phyloP scores from a whole-genome alignment of 2,329 filamentous ascomycete species.

The Xylaria multiplex region DNA sequence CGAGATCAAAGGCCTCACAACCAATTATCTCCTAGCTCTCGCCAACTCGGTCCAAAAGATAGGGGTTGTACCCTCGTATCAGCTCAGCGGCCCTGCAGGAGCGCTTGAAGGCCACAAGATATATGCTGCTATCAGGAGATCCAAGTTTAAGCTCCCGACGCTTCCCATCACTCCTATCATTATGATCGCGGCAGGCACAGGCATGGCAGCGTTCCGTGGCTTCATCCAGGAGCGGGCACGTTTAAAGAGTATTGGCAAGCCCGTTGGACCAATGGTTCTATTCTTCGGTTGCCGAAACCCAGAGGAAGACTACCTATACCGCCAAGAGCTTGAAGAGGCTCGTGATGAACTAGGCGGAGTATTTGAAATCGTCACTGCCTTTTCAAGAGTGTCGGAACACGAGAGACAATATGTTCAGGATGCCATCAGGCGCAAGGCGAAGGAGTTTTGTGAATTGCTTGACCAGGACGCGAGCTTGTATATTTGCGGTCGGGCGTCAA shows the following conservation, averaged over 20 bases:
- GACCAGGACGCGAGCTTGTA: slow-evolving; percentile 1
- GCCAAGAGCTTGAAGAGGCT: slow-evolving; percentile 4
- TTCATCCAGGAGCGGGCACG: slow-evolving; percentile 14
- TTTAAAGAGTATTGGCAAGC: neutral
- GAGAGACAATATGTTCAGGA: slow-evolving; percentile 6
- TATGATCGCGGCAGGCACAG: slow-evolving; percentile 10
- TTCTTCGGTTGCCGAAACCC: slow-evolving; percentile 15
- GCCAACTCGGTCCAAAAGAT: neutral
- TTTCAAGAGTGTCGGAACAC: slow-evolving; percentile 4
- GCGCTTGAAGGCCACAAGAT: slow-evolving; percentile 8
- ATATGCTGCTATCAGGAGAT: slow-evolving; percentile 8
- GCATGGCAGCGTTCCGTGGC: slow-evolving; percentile 11
- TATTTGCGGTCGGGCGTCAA: slow-evolving; percentile 9
- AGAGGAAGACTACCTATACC: slow-evolving; percentile 10
- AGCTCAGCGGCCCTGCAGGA: neutral
- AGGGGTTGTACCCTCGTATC: neutral
- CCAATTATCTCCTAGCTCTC: slow-evolving; percentile 6
- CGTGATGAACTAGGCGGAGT: neutral
- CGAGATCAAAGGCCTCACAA: slow-evolving; percentile 9
- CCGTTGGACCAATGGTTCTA: slow-evolving; percentile 1
- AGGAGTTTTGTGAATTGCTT: slow-evolving; percentile 1
- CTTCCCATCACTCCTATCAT: neutral
- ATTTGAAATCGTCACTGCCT: slow-evolving; percentile 1
- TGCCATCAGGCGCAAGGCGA: neutral
- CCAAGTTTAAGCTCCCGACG: slow-evolving; percentile 13